phyloP scores from a whole-genome alignment of 106 monocot species.

The Vanilla planifolia region DNA sequence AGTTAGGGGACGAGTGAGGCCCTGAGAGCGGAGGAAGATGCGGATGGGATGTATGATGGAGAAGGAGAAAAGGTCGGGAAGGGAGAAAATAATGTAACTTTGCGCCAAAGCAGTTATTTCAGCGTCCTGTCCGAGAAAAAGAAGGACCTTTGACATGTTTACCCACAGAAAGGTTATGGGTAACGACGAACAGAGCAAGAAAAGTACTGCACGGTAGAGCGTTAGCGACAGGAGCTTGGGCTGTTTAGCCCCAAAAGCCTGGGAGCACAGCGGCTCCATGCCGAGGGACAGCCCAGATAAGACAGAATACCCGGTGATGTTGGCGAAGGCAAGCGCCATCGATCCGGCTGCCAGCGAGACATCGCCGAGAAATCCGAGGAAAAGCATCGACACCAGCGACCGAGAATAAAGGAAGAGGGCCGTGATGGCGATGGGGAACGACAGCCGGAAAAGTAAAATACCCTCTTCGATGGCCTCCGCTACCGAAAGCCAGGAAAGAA shows the following conservation, averaged over 20 bases:
- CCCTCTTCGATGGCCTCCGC: conserved; percentile 23
- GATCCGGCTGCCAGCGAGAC: conserved; percentile 67
- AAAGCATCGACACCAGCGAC: conserved; percentile 83
- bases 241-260: conserved; percentile 55
- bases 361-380: conserved; percentile 58
- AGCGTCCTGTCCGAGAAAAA: conserved; percentile 58
- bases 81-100: conserved; percentile 40
- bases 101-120: conserved; percentile 43
- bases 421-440: conserved; percentile 56
- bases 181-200: conserved; percentile 30
- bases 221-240: conserved; percentile 42
- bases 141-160: conserved; percentile 35
- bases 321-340: conserved; percentile 80
- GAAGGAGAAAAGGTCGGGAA: conserved; percentile 60
- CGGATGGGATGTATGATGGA: conserved; percentile 69
- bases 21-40: conserved; percentile 67
- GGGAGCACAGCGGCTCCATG: conserved; percentile 85
- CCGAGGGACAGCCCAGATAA: conserved; percentile 77
- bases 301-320: conserved; percentile 90
- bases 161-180: conserved; percentile 52
- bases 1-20: conserved; percentile 64
- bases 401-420: conserved; percentile 74
- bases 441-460: conserved; percentile 22
- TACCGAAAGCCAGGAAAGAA: too few species aligned
- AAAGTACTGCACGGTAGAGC: conserved; percentile 41